Conservation (phyloP, 75 land plant species). For the Picea glauca region DNA sequence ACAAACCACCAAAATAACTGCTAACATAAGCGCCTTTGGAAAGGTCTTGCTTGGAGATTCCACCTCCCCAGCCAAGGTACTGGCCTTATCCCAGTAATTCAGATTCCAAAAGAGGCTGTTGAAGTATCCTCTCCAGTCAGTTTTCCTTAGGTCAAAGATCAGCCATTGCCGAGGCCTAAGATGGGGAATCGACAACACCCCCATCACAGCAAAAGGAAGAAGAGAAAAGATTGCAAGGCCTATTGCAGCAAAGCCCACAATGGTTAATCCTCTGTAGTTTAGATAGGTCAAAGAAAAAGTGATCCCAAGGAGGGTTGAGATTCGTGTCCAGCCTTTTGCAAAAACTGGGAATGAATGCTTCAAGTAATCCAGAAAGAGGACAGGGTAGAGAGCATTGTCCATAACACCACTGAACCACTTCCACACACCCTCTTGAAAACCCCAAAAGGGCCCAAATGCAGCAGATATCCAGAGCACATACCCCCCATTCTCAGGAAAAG, state of each 20-base stretch:
- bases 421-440: slow-evolving; percentile 54
- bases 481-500: slow-evolving; percentile 55
- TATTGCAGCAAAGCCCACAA: slow-evolving; percentile 51
- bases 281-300: slow-evolving; percentile 38
- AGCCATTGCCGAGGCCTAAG: slow-evolving; percentile 35
- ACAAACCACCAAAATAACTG: slow-evolving; percentile 43
- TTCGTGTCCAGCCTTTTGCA: background rate
- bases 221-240: slow-evolving; percentile 43
- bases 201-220: slow-evolving; percentile 25
- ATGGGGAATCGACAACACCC: slow-evolving; percentile 33
- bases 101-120: slow-evolving; percentile 70
- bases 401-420: slow-evolving; percentile 52
- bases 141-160: background rate
- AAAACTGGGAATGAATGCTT: too few species aligned
- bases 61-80: slow-evolving; percentile 85
- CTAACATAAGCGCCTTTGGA: slow-evolving; percentile 56
- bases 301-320: slow-evolving; percentile 15
- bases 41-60: slow-evolving; percentile 58
- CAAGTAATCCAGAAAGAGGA: too few species aligned
- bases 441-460: slow-evolving; percentile 55
- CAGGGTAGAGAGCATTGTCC: too few species aligned
- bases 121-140: slow-evolving; percentile 36
- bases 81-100: slow-evolving; percentile 60
- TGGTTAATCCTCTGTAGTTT: slow-evolving; percentile 48
- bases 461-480: slow-evolving; percentile 57